phyloP scores from a whole-genome alignment of 164 flowering plant species.

The Vitis riparia region DNA sequence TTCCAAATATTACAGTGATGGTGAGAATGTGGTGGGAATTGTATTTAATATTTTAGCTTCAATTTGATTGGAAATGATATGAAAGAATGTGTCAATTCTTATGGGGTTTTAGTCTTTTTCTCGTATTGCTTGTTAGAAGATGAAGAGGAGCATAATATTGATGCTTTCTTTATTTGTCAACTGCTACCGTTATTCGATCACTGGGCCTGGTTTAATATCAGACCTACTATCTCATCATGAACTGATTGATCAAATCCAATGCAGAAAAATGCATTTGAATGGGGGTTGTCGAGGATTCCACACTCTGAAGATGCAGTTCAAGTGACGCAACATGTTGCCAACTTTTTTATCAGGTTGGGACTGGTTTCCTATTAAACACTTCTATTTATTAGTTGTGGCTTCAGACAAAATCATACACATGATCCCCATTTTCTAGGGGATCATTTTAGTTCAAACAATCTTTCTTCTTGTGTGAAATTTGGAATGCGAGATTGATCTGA shows the following conservation, averaged over 20 bases:
- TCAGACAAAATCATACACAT: too few species aligned
- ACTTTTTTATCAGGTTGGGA: conserved; percentile 75
- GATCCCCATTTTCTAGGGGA: background rate
- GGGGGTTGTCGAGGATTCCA: conserved; percentile 88
- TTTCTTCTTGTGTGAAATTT: too few species aligned
- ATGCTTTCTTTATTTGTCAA: background rate
- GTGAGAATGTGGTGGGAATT: too few species aligned
- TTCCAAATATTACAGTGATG: background rate
- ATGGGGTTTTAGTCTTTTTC: background rate
- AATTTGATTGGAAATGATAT: too few species aligned
- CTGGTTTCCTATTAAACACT: background rate
- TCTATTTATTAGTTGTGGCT: background rate
- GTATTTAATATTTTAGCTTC: too few species aligned
- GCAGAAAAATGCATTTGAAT: conserved; percentile 98
- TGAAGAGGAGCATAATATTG: background rate
- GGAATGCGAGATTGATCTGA: too few species aligned
- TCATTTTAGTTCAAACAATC: too few species aligned
- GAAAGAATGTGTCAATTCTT: background rate
- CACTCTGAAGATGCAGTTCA: conserved; percentile 93
- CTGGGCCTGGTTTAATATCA: background rate
- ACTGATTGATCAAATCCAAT: conserved; percentile 12
- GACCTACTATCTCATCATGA: background rate
- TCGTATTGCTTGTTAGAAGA: too few species aligned
- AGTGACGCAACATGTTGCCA: conserved; percentile 86
- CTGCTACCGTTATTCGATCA: background rate